These are phyloP conservation scores for Chenopodium berlandieri DNA, from an alignment of 148 eudicot genomes.

Conservation along the genomic window DNA sequence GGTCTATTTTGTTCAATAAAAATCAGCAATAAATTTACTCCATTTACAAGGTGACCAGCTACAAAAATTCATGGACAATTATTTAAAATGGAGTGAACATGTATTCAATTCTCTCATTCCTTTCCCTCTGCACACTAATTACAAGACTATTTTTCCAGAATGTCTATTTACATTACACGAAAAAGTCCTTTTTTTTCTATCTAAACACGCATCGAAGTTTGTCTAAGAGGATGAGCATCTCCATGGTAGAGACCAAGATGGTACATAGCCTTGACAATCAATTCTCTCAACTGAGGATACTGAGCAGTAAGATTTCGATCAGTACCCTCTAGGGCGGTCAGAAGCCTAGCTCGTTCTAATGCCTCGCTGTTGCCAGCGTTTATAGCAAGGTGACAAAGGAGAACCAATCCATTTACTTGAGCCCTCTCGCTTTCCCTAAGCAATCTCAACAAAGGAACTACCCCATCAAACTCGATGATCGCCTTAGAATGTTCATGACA, in stretches of 20 bases:
- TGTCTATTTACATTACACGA: neutral
- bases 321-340: slow-evolving; percentile 59
- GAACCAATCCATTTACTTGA: slow-evolving; percentile 42
- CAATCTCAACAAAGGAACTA: slow-evolving; percentile 58
- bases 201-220: slow-evolving; percentile 25
- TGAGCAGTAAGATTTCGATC: slow-evolving; percentile 35
- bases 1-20: neutral
- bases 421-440: slow-evolving; percentile 43
- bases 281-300: slow-evolving; percentile 36
- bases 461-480: slow-evolving; percentile 60
- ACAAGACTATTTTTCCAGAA: neutral
- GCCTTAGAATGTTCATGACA: slow-evolving; percentile 57
- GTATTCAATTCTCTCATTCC: neutral
- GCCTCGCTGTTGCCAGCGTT: slow-evolving; percentile 52
- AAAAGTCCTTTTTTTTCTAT: no score
- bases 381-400: slow-evolving; percentile 67
- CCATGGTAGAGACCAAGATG: slow-evolving; percentile 55
- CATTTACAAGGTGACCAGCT: neutral
- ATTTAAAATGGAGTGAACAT: neutral
- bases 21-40: neutral
- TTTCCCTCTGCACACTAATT: neutral
- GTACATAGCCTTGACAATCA: slow-evolving; percentile 49
- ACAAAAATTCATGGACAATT: neutral
- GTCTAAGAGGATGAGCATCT: slow-evolving; percentile 34
- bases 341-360: slow-evolving; percentile 50